A percentile compares a stretch with the other conserved stretches of the same genome.
Conservation (phyloP, 306 rosid species). For the Vigna reflexopilosa region DNA sequence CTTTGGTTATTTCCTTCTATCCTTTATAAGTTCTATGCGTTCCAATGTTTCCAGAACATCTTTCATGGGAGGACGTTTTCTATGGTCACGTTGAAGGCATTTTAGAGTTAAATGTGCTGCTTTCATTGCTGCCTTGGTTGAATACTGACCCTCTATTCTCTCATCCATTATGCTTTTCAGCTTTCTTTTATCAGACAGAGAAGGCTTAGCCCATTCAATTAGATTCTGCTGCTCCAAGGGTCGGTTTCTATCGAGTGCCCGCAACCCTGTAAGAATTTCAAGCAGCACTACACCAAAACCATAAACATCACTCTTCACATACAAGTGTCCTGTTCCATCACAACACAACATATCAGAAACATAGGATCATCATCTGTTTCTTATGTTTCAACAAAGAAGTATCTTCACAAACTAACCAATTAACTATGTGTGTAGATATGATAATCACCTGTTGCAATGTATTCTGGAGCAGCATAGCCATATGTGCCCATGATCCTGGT, state of each 20-base stretch:
- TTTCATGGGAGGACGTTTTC: constrained; percentile 79
- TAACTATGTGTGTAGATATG: neutral
- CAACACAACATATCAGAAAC: constrained; percentile 8
- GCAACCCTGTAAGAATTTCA: constrained; percentile 77
- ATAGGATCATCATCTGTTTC: constrained; percentile 12
- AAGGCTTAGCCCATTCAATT: constrained; percentile 76
- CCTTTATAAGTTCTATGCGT: constrained; percentile 54
- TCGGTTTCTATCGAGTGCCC: constrained; percentile 64
- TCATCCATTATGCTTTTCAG: constrained; percentile 64
- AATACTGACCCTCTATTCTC: constrained; percentile 73
- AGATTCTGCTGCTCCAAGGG: constrained; percentile 61
- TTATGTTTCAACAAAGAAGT: neutral
- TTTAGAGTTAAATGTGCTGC: constrained; percentile 65
- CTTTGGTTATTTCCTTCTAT: constrained; percentile 44
- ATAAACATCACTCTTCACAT: constrained; percentile 89
- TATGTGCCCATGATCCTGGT: constrained; percentile 83
- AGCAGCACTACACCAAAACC: constrained; percentile 92
- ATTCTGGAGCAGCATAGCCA: constrained; percentile 95
- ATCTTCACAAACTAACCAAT: neutral
- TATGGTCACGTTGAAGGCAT: constrained; percentile 66
- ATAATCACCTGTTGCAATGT: constrained; percentile 78
- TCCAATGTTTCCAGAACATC: constrained; percentile 71
- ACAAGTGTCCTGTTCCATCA: constrained; percentile 76
- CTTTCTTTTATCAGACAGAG: constrained; percentile 55
- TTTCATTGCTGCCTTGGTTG: constrained; percentile 59